Conservation (phyloP, 1,284 basidiomycete genomes). For the Fistulinella cinereoalba region DNA sequence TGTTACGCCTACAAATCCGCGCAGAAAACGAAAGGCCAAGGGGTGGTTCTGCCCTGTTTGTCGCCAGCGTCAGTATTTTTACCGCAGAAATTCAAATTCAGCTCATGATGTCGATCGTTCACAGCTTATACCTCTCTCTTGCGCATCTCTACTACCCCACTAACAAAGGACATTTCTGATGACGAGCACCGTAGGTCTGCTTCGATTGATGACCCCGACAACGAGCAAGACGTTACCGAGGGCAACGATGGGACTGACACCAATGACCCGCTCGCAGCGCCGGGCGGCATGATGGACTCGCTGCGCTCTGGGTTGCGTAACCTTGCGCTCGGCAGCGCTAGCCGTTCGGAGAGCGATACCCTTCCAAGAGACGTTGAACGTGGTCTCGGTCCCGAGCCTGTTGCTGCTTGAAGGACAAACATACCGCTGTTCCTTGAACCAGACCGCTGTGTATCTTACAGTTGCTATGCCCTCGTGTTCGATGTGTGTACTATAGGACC, state of each 20-base stretch:
- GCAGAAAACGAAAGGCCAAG: constrained; percentile 87
- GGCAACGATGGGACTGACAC: constrained; percentile 1
- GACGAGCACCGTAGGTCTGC: constrained; percentile 36
- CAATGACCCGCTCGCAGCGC: constrained; percentile 15
- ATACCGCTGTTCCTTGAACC: neutral
- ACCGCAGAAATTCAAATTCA: neutral
- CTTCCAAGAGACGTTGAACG: constrained; percentile 40
- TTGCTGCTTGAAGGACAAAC: constrained; percentile 10
- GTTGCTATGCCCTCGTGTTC: neutral
- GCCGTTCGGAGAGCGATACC: constrained; percentile 19
- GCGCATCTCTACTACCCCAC: constrained; percentile 74
- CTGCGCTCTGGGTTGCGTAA: constrained; percentile 36
- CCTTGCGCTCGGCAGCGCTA: constrained; percentile 17
- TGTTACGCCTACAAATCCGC: constrained; percentile 36
- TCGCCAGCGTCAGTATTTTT: constrained; percentile 68
- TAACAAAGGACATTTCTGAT: constrained; percentile 43
- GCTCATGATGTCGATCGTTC: neutral
- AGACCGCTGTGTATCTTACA: neutral
- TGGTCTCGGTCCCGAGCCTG: constrained; percentile 22
- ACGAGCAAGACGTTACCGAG: constrained; percentile 19
- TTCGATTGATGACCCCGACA: constrained; percentile 35
- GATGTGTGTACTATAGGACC: neutral
- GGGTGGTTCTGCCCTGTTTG: constrained; percentile 95
- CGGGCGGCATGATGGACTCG: constrained; percentile 31
- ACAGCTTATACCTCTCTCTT: constrained; percentile 84